Conservation (phyloP, 352 stramenopile species). For the Phytophthora nicotianae region DNA sequence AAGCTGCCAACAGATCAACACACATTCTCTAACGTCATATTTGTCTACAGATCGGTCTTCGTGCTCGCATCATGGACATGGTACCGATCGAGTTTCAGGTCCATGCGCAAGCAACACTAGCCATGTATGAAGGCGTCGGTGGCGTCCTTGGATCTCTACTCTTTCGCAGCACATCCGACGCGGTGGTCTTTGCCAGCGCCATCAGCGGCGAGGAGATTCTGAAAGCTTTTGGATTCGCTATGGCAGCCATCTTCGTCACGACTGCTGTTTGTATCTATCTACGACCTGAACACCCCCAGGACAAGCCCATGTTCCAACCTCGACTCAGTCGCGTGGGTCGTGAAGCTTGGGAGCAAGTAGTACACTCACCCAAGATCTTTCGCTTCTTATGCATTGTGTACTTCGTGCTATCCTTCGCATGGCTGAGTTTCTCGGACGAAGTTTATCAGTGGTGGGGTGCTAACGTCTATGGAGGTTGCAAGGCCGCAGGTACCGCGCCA, state of each 20-base stretch:
- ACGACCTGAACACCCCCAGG: slow-evolving; percentile 65
- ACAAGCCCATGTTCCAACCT: slow-evolving; percentile 55
- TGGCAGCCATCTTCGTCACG: slow-evolving; percentile 55
- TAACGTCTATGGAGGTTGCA: slow-evolving; percentile 76
- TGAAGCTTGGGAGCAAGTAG: slow-evolving; percentile 66
- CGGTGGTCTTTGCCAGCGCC: slow-evolving; percentile 73
- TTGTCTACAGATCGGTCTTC: slow-evolving; percentile 57
- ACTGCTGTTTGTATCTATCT: slow-evolving; percentile 61
- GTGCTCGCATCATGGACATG: slow-evolving; percentile 78
- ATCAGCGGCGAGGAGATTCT: slow-evolving; percentile 73
- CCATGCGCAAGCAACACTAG: slow-evolving; percentile 68
- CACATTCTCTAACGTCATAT: neutral
- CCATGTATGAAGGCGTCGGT: slow-evolving; percentile 74
- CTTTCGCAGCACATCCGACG: slow-evolving; percentile 68
- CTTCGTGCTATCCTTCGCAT: slow-evolving; percentile 79
- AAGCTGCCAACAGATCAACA: neutral
- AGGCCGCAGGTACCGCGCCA: slow-evolving; percentile 32
- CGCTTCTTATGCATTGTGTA: slow-evolving; percentile 73
- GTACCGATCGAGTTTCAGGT: slow-evolving; percentile 80
- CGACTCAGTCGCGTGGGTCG: slow-evolving; percentile 57
- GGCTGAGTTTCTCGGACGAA: slow-evolving; percentile 75
- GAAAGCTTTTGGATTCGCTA: slow-evolving; percentile 60
- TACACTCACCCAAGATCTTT: slow-evolving; percentile 67
- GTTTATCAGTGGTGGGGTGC: slow-evolving; percentile 78
- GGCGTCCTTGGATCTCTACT: slow-evolving; percentile 62